Percentiles rank a stretch among this genome's conserved stretches.
Evolutionary conservation across 1,284 basidiomycete species (phyloP).

Genomic region (Ceratobasidium sp.): DNA sequence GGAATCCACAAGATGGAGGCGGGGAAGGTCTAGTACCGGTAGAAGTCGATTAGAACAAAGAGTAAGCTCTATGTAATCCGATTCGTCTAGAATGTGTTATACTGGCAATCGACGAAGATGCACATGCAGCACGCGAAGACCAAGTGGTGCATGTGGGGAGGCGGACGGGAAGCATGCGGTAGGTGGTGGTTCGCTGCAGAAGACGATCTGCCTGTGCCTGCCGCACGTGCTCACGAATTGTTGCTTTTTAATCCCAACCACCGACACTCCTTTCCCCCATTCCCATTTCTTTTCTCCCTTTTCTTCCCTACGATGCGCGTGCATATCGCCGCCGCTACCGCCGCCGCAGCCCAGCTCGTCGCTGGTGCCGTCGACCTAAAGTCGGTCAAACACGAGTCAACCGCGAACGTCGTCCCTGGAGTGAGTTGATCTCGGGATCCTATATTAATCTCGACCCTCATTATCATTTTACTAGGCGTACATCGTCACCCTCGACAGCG

Average conservation of each 20-base stretch:
- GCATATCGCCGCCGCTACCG: not conserved
- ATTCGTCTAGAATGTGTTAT: not conserved
- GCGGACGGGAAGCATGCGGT: not conserved
- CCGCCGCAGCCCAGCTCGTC: slow-evolving; percentile 14
- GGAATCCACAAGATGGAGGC: not conserved
- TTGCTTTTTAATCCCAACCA: not conserved
- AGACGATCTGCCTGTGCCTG: not conserved
- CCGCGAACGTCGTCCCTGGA: not conserved
- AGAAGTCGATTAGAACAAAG: not conserved
- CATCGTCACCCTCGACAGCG: slow-evolving; percentile 1
- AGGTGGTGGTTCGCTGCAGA: not conserved
- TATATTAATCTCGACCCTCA: not conserved
- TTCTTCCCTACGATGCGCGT: not conserved
- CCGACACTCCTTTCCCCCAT: not conserved
- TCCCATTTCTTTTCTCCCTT: not conserved
- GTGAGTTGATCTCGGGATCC: not conserved
- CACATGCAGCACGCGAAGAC: not conserved
- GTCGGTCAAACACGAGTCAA: slow-evolving; percentile 16
- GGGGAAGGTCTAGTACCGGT: not conserved
- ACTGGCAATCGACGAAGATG: not conserved
- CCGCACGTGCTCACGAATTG: not conserved
- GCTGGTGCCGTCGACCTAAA: slow-evolving; percentile 25
- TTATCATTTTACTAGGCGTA: not conserved
- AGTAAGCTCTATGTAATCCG: not conserved
- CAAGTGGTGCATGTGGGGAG: not conserved